A percentile compares a stretch with the other conserved stretches of the same genome.
These are phyloP conservation scores for Erythrobasidium hasegawianum DNA, from an alignment of 1,284 basidiomycete species.

Conservation along the genomic window DNA sequence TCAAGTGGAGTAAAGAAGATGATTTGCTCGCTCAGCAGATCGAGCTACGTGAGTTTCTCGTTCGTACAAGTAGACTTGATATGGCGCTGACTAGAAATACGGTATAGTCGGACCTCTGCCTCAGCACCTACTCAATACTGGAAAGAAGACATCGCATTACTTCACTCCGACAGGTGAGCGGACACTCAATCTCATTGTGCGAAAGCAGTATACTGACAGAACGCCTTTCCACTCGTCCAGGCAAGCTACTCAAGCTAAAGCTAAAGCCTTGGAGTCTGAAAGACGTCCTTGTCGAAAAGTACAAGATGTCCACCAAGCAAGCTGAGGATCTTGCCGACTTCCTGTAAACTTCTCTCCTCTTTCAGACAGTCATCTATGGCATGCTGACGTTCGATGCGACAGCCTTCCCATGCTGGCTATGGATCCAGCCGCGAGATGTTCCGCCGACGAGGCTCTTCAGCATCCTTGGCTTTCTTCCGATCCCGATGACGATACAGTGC, in stretches of 20 bases:
- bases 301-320: slow-evolving; percentile 27
- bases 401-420: slow-evolving; percentile 26
- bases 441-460: slow-evolving; percentile 18
- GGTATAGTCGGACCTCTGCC: slow-evolving; percentile 17
- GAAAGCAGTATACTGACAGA: too few relatives aligned
- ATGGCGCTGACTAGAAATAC: not conserved
- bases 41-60: slow-evolving; percentile 24
- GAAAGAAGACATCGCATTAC: slow-evolving; percentile 18
- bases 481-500: slow-evolving; percentile 25
- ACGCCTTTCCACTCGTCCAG: not conserved
- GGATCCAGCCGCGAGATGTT: slow-evolving; percentile 15
- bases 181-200: too few relatives aligned
- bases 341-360: too few relatives aligned
- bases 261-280: slow-evolving; percentile 19
- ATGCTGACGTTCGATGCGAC: too few relatives aligned
- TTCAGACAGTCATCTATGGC: too few relatives aligned
- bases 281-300: slow-evolving; percentile 28
- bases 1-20: slow-evolving; percentile 25
- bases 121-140: slow-evolving; percentile 10
- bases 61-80: too few relatives aligned
- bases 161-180: not conserved
- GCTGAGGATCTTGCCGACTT: slow-evolving; percentile 19
- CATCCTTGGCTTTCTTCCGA: slow-evolving; percentile 26
- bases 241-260: slow-evolving; percentile 1
- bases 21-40: slow-evolving; percentile 33